Percentiles rank a stretch among this genome's conserved stretches.
Conservation (phyloP, 2,329 filamentous ascomycete genomes). For the Alternaria sp. region DNA sequence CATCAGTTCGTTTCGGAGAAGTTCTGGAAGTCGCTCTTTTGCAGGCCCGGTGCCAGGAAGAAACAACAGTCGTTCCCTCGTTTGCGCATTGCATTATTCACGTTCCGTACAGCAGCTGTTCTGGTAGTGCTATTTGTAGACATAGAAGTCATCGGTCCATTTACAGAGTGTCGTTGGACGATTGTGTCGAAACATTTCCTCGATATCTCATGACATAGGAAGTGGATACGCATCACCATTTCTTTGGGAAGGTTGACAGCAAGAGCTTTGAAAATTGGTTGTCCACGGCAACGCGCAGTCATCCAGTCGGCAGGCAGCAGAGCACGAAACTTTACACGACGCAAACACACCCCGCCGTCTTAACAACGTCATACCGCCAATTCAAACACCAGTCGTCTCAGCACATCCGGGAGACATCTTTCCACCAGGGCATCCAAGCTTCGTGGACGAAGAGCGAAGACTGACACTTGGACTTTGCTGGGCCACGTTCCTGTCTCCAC, state of each 20-base stretch:
- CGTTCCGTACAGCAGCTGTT: constrained; percentile 40
- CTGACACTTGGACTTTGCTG: constrained; percentile 23
- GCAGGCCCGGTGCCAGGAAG: constrained; percentile 41
- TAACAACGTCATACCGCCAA: constrained; percentile 29
- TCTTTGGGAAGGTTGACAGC: neutral
- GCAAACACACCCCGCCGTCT: constrained; percentile 40
- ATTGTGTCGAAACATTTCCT: constrained; percentile 10
- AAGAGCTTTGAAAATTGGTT: constrained; percentile 12
- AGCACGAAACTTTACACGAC: constrained; percentile 31
- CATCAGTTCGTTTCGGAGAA: constrained; percentile 22
- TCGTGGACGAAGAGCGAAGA: constrained; percentile 16
- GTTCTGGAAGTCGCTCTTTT: constrained; percentile 32
- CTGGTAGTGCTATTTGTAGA: constrained; percentile 14
- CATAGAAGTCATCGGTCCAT: constrained; percentile 28
- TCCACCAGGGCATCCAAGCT: constrained; percentile 18
- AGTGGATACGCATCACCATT: constrained; percentile 7
- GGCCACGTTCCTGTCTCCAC: constrained; percentile 10
- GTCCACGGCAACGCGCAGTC: constrained; percentile 29
- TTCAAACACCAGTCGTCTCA: constrained; percentile 42
- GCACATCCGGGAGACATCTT: constrained; percentile 22
- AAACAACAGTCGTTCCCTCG: constrained; percentile 20
- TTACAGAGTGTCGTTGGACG: constrained; percentile 16
- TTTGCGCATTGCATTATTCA: constrained; percentile 37
- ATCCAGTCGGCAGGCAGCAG: constrained; percentile 19
- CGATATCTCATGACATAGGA: neutral